Conservation (phyloP, 768 basidiomycete species). For the Macrocybe gigantea region DNA sequence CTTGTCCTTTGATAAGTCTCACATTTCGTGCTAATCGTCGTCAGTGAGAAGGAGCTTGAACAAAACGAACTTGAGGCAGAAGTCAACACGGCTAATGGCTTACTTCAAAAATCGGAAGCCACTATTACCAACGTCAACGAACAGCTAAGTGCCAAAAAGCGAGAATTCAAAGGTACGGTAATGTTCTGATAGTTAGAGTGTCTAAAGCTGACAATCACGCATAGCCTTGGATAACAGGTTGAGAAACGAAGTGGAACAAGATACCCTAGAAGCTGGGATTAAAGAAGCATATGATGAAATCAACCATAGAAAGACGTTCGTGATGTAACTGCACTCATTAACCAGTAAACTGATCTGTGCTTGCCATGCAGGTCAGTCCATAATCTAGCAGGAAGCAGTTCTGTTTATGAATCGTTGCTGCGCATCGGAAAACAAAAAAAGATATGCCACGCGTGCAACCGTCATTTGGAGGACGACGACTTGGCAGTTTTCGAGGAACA, state of each 20-base stretch:
- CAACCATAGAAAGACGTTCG: conserved; percentile 37
- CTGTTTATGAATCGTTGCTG: conserved; percentile 51
- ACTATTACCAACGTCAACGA: conserved; percentile 52
- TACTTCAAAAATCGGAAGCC: conserved; percentile 59
- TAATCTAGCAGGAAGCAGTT: conserved; percentile 21
- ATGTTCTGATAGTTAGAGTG: not conserved
- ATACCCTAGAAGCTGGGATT: conserved; percentile 41
- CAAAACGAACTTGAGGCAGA: conserved; percentile 40
- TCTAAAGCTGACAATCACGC: not conserved
- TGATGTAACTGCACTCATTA: not conserved
- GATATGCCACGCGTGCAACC: conserved; percentile 72
- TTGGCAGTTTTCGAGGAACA: conserved; percentile 61
- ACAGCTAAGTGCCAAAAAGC: conserved; percentile 55
- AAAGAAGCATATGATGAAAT: conserved; percentile 39
- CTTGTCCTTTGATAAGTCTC: not conserved
- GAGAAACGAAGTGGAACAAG: conserved; percentile 27
- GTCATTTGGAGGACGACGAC: conserved; percentile 50
- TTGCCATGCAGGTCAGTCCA: not conserved
- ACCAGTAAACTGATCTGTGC: no score
- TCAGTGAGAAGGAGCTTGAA: conserved; percentile 67
- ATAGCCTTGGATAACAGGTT: conserved; percentile 44
- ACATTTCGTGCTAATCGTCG: not conserved
- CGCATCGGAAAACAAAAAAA: conserved; percentile 55
- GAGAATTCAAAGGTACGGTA: conserved; percentile 56
- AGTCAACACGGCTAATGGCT: conserved; percentile 42